phyloP scores from a whole-genome alignment of 345 rosid genomes.

The Lenwebbia sp. region DNA sequence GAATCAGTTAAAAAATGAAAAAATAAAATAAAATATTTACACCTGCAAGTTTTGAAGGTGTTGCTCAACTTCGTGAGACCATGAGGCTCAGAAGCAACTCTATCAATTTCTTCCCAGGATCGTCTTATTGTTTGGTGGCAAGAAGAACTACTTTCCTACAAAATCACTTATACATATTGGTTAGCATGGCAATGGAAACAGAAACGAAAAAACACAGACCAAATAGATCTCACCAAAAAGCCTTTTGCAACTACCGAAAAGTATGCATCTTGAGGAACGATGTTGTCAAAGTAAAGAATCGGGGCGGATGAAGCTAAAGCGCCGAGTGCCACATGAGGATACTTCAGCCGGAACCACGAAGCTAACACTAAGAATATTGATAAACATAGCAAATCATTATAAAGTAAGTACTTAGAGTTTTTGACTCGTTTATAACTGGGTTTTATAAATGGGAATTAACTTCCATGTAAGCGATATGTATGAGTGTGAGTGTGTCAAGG shows the following conservation, averaged over 20 bases:
- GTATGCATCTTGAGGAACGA: constrained; percentile 11
- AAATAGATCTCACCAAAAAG: constrained; percentile 9
- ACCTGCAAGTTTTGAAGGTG: constrained; percentile 25
- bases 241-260: constrained; percentile 4
- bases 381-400: not conserved
- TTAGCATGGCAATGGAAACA: not conserved
- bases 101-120: constrained; percentile 19
- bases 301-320: constrained; percentile 36
- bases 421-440: not conserved
- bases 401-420: not conserved
- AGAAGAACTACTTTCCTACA: constrained; percentile 16
- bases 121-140: constrained; percentile 14
- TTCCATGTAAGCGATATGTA: not conserved
- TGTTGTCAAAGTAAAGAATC: constrained; percentile 13
- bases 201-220: not conserved
- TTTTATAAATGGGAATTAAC: not conserved
- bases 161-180: not conserved
- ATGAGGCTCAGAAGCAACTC: constrained; percentile 3
- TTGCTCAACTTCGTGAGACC: constrained; percentile 17
- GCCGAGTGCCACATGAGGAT: constrained; percentile 21
- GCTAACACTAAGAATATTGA: constrained; percentile 10
- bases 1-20: not conserved
- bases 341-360: constrained; percentile 21
- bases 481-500: not conserved
- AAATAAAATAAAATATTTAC: not conserved